phyloP scores from a whole-genome alignment of 192 early-diverging fungal species.

The Coemansia asiatica region DNA sequence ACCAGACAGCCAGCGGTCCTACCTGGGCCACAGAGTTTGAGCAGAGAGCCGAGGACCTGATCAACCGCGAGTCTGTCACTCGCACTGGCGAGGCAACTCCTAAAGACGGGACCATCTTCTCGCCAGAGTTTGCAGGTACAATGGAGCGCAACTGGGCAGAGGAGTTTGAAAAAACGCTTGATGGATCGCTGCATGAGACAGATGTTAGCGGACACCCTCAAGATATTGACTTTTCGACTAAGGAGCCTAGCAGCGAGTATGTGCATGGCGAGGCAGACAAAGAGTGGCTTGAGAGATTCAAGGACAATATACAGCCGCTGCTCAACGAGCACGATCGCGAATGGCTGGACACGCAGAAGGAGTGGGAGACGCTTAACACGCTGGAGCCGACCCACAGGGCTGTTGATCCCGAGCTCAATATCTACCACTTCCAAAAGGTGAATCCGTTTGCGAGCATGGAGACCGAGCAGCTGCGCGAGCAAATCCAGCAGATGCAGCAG shows the following conservation, averaged over 20 bases:
- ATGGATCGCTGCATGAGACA: conserved; percentile 47
- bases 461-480: conserved; percentile 45
- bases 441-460: conserved; percentile 35
- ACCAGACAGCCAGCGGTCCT: conserved; percentile 41
- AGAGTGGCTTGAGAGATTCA: conserved; percentile 70
- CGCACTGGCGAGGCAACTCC: conserved; percentile 28
- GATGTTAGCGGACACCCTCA: conserved; percentile 50
- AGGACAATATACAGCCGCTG: conserved; percentile 69
- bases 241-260: conserved; percentile 58
- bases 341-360: conserved; percentile 73
- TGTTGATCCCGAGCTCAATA: conserved; percentile 59
- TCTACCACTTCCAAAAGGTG: conserved; percentile 70
- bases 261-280: conserved; percentile 50
- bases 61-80: conserved; percentile 44
- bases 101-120: conserved; percentile 56
- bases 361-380: conserved; percentile 63
- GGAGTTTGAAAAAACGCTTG: conserved; percentile 59
- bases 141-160: conserved; percentile 63
- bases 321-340: conserved; percentile 62
- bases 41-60: conserved; percentile 57
- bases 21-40: conserved; percentile 76
- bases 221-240: conserved; percentile 58
- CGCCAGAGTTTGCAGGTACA: conserved; percentile 59
- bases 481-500: conserved; percentile 58
- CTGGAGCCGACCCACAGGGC: conserved; percentile 41